A percentile compares a stretch with the other conserved stretches of the same genome.
These are phyloP conservation scores for Voacanga thouarsii DNA, from an alignment of 257 asterid species.

Conservation along the genomic window DNA sequence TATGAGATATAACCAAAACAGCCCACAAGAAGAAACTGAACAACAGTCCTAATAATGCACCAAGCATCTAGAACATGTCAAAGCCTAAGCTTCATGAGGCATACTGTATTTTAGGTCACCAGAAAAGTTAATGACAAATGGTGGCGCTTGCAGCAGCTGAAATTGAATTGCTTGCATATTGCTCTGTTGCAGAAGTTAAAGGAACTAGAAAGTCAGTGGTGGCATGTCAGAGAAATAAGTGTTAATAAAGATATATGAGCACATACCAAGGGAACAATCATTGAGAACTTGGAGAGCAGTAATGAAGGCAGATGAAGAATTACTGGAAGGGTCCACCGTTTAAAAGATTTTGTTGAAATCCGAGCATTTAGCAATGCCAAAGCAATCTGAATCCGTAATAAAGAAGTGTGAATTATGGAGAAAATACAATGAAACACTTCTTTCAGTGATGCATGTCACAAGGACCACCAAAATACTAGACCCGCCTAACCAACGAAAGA, in stretches of 20 bases:
- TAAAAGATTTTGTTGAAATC: conserved; percentile 66
- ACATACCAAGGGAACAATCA: conserved; percentile 84
- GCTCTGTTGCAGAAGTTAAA: conserved; percentile 48
- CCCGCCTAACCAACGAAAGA: background rate
- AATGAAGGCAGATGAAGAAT: conserved; percentile 54
- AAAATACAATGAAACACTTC: background rate
- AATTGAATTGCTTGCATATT: conserved; percentile 70
- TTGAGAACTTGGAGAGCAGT: conserved; percentile 76
- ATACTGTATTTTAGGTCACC: conserved; percentile 94
- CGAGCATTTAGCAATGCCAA: conserved; percentile 84
- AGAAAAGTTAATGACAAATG: conserved; percentile 57
- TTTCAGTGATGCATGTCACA: background rate
- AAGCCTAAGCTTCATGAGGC: background rate
- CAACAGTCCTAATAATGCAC: background rate
- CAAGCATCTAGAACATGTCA: background rate
- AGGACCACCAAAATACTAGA: background rate
- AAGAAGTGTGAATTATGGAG: background rate
- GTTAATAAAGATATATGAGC: conserved; percentile 15
- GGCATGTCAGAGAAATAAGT: conserved; percentile 15
- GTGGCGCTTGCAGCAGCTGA: conserved; percentile 87
- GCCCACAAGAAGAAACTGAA: background rate
- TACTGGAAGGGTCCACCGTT: conserved; percentile 62
- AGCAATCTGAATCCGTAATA: conserved; percentile 45
- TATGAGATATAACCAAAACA: background rate
- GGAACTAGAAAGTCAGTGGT: background rate